Evolutionary conservation across 192 early-diverging fungal species (phyloP).

Genomic region (Linnemannia zychae): DNA sequence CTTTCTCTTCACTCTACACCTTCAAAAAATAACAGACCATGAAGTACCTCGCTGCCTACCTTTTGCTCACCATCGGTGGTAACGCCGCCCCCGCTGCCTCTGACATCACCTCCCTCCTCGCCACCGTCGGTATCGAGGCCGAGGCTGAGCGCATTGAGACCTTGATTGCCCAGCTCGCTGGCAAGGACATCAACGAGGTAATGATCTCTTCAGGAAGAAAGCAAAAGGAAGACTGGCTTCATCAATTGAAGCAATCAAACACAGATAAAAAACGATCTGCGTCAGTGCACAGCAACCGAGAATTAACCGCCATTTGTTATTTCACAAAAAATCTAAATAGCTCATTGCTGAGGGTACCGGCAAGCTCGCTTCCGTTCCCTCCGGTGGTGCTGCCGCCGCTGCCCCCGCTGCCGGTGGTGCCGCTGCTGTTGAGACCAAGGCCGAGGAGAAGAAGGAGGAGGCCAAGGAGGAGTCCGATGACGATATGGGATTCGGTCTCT

Average conservation of each 20-base stretch:
- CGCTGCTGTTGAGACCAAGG: conserved; percentile 56
- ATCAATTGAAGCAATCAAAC: too few species aligned
- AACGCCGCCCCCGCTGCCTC: conserved; percentile 81
- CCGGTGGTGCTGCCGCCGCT: conserved; percentile 84
- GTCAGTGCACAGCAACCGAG: neutral
- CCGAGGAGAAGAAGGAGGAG: conserved; percentile 90
- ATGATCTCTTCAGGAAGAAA: neutral
- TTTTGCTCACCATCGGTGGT: conserved; percentile 92
- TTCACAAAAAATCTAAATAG: conserved; percentile 44
- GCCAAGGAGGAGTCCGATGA: conserved; percentile 92
- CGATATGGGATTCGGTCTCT: conserved; percentile 98
- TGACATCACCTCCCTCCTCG: conserved; percentile 88
- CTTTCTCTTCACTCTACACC: neutral
- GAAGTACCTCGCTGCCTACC: conserved; percentile 99
- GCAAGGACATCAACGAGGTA: conserved; percentile 92
- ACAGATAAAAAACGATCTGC: neutral
- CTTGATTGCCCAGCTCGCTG: conserved; percentile 87
- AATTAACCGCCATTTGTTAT: conserved; percentile 8
- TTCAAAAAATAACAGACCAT: conserved; percentile 66
- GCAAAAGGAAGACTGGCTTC: neutral
- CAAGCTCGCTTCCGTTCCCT: conserved; percentile 95
- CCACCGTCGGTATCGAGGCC: conserved; percentile 92
- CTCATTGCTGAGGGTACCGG: conserved; percentile 91
- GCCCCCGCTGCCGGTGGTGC: conserved; percentile 70
- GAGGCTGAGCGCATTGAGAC: conserved; percentile 84